phyloP scores from a whole-genome alignment of 495 filamentous ascomycete genomes.

The Aspergillus olivimuriae region DNA sequence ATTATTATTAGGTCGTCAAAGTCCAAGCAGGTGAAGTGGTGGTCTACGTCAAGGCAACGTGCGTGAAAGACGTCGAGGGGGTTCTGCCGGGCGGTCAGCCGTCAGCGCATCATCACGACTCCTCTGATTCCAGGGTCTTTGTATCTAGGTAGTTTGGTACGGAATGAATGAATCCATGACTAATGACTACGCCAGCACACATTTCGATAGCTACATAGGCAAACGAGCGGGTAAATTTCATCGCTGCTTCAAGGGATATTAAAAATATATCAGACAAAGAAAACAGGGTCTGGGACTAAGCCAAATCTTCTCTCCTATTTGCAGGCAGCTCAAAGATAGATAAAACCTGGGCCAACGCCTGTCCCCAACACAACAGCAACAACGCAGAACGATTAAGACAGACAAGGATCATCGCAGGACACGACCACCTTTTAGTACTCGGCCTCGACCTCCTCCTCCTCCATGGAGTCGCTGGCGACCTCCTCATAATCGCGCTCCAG shows the following conservation, averaged over 20 bases:
- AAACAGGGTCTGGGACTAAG: constrained; percentile 36
- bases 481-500: constrained; percentile 99
- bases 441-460: constrained; percentile 80
- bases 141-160: too few relatives aligned
- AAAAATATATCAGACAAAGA: constrained; percentile 45
- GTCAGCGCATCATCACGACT: neutral
- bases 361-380: constrained; percentile 24
- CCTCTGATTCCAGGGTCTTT: too few relatives aligned
- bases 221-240: constrained; percentile 38
- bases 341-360: constrained; percentile 19
- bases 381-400: constrained; percentile 13
- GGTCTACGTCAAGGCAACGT: too few relatives aligned
- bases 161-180: too few relatives aligned
- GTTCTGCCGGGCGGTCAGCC: constrained; percentile 7
- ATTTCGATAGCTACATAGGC: neutral
- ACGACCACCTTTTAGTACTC: constrained; percentile 70
- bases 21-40: too few relatives aligned
- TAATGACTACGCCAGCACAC: neutral
- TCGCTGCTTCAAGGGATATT: constrained; percentile 43
- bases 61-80: neutral
- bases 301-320: constrained; percentile 41
- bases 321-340: constrained; percentile 26
- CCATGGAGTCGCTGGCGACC: constrained; percentile 91
- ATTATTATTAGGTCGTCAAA: too few relatives aligned
- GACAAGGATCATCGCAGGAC: constrained; percentile 4